phyloP scores from a whole-genome alignment of 1,139 yeast species.

The Yamadazyma songkhlaensis region DNA sequence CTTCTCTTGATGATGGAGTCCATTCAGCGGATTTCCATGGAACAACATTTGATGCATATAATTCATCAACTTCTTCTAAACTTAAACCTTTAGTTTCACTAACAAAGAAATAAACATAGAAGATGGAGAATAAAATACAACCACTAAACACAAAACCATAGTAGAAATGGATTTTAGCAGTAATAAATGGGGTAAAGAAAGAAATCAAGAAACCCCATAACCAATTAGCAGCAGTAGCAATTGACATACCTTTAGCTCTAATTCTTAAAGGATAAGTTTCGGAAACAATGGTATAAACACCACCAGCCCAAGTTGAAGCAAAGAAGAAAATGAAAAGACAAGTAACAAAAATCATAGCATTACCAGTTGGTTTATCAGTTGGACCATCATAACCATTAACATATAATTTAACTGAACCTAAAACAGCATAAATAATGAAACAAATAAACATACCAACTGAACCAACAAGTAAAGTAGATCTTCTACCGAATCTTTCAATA shows the following conservation, averaged over 20 bases:
- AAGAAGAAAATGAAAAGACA: slow-evolving; percentile 80
- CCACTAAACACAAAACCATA: slow-evolving; percentile 78
- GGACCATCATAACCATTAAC: slow-evolving; percentile 44
- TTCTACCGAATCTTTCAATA: slow-evolving; percentile 71
- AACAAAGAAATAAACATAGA: slow-evolving; percentile 39
- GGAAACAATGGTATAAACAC: slow-evolving; percentile 70
- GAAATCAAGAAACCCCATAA: slow-evolving; percentile 74
- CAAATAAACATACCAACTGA: slow-evolving; percentile 51
- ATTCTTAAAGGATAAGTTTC: slow-evolving; percentile 78
- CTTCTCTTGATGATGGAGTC: slow-evolving; percentile 39
- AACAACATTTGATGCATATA: slow-evolving; percentile 29
- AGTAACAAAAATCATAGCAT: slow-evolving; percentile 74
- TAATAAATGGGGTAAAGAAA: slow-evolving; percentile 69
- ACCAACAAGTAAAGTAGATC: slow-evolving; percentile 55
- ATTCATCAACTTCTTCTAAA: slow-evolving; percentile 43
- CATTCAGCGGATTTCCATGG: slow-evolving; percentile 50
- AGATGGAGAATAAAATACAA: slow-evolving; percentile 57
- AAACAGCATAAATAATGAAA: slow-evolving; percentile 58
- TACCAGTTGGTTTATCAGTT: slow-evolving; percentile 51
- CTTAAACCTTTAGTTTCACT: slow-evolving; percentile 50
- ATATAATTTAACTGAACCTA: slow-evolving; percentile 61
- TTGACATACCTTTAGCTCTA: slow-evolving; percentile 75
- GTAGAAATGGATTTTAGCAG: slow-evolving; percentile 41
- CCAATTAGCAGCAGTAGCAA: slow-evolving; percentile 78
- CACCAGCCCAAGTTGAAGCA: slow-evolving; percentile 88